Evolutionary conservation across 2,329 filamentous ascomycete genomes (phyloP), one percentile per base, ranked within the genome.

Genomic region (Ampelomyces quisqualis): DNA sequence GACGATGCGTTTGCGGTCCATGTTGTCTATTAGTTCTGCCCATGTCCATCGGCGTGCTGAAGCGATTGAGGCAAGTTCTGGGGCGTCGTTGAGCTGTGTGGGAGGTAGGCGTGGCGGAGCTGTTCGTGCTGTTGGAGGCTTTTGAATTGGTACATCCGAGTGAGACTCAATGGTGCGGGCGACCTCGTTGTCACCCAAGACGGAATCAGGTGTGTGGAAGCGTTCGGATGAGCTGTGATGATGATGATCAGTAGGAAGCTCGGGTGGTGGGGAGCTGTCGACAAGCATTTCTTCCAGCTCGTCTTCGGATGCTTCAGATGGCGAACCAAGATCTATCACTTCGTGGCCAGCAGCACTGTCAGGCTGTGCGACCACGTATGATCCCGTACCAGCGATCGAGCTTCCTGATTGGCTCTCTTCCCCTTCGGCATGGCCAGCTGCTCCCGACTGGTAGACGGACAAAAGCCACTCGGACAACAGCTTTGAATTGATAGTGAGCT

Each of bases 401-500:
- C n/a, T n/a, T n/a, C n/a, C n/a, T n/a, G n/a, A n/a, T n/a, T n/a
- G n/a, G n/a, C n/a, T n/a, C n/a, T n/a, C n/a, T n/a, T 27, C 14
- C 11, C 33, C 46, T n/a, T 38, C 43, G 4, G 33, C 37, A 21
- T 34, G 19, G 15, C 27, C 21, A 5, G 40, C 32, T 10, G 43
- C 40, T 10, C 41, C 34, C 21, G 47, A 10, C 13, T 43, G 38
- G 44, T 61, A 63, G 7, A 64, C 51, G 2, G 30, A 38, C 3
- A 49, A 15, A 34, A 71, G 71, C 74, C 75, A 81, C 19, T 60
- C 56, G 7, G 75, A 62, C 26, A 78, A 65, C 55, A 84, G 71
- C 34, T 78, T 77, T 39, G 85, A 77, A 23, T 79, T 76, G 1
- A 95, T 68, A 3, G 76, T 88, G 4, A 73, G 70, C 44, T 91